A percentile compares a stretch with the other conserved stretches of the same genome.
These are phyloP conservation scores for Globisporangium ultimum DNA, from an alignment of 352 stramenopile species.

Conservation along the genomic window DNA sequence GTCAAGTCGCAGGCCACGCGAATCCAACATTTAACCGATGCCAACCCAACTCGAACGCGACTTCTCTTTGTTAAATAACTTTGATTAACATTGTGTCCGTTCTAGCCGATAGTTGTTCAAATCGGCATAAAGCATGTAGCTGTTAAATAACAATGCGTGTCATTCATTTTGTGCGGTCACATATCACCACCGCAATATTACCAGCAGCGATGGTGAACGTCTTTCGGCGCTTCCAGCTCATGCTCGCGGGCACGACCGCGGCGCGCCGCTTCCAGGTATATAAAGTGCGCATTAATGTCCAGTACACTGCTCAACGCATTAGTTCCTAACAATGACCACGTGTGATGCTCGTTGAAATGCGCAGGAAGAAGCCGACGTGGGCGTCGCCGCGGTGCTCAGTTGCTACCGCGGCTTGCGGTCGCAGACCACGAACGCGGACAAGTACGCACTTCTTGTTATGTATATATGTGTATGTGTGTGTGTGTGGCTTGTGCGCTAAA, in stretches of 20 bases:
- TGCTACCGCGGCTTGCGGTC: constrained; percentile 70
- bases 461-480: background rate
- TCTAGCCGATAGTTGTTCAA: too few relatives aligned
- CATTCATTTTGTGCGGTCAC: background rate
- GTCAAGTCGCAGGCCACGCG: background rate
- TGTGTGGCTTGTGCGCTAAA: background rate
- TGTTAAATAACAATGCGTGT: too few relatives aligned
- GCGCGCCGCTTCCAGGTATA: constrained; percentile 75
- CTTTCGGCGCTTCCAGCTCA: constrained; percentile 73
- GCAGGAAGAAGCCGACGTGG: constrained; percentile 81
- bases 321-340: background rate
- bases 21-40: constrained; percentile 1
- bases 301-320: background rate
- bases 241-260: constrained; percentile 73
- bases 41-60: background rate
- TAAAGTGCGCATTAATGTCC: background rate
- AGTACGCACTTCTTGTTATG: constrained; percentile 19
- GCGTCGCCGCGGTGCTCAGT: constrained; percentile 72
- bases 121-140: too few relatives aligned
- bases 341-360: background rate
- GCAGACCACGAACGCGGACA: constrained; percentile 39
- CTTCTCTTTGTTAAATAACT: background rate
- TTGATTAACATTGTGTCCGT: too few relatives aligned
- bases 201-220: constrained; percentile 51
- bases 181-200: background rate